Conservation (phyloP, 441 rosid species). For the Corymbia calophylla region DNA sequence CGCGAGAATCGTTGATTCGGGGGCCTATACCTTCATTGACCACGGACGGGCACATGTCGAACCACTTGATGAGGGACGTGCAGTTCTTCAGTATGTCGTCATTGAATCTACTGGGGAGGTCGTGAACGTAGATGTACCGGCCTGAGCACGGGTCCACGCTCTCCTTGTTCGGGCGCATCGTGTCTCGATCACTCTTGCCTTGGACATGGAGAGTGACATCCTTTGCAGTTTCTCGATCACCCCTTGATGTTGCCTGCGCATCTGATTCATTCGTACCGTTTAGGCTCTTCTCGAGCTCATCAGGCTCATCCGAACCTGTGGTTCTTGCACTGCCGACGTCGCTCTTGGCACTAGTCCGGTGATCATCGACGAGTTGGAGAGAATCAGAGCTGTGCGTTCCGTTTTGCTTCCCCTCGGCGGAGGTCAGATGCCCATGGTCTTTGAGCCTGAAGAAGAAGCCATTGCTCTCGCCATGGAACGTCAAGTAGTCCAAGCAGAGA, state of each 20-base stretch:
- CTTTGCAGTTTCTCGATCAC: background rate
- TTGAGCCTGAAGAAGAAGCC: background rate
- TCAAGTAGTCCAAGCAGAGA: background rate
- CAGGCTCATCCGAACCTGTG: background rate
- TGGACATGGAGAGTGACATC: background rate
- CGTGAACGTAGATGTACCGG: slow-evolving; percentile 36
- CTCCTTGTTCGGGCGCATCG: background rate
- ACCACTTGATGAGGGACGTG: background rate
- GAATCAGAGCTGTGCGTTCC: background rate
- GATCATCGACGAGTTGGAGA: background rate
- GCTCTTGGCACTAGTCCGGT: background rate
- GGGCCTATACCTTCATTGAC: slow-evolving; percentile 32
- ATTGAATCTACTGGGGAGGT: slow-evolving; percentile 42
- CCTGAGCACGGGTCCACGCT: slow-evolving; percentile 32
- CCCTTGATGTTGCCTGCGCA: background rate
- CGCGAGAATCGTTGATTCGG: slow-evolving; percentile 2
- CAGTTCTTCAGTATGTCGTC: slow-evolving; percentile 29
- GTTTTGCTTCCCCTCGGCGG: background rate
- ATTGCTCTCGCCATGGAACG: background rate
- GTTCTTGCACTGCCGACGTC: background rate
- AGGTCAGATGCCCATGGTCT: background rate
- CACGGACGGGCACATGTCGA: slow-evolving; percentile 22
- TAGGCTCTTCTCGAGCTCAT: background rate
- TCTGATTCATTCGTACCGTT: background rate
- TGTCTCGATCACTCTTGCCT: background rate